A percentile compares a stretch with the other conserved stretches of the same genome.
Evolutionary conservation across 345 rosid species (phyloP).

Genomic region (Rubroshorea leprosula): DNA sequence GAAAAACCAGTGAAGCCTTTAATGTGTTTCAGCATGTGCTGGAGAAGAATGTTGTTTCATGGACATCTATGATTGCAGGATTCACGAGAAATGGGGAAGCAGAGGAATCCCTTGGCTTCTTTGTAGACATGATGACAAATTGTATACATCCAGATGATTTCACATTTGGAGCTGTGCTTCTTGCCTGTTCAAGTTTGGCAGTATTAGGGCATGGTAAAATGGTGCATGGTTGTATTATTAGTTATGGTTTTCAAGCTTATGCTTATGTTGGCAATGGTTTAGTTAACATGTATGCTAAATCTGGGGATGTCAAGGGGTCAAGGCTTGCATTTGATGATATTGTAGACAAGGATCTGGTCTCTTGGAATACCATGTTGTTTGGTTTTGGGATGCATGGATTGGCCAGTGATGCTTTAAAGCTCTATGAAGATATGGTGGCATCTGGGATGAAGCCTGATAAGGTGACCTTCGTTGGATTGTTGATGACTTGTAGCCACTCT

Average conservation of each 20-base stretch:
- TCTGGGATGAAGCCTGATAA: slow-evolving; percentile 57
- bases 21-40: slow-evolving; percentile 38
- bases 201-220: slow-evolving; percentile 51
- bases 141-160: slow-evolving; percentile 36
- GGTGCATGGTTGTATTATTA: slow-evolving; percentile 61
- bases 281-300: slow-evolving; percentile 75
- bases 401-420: slow-evolving; percentile 46
- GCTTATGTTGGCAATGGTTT: slow-evolving; percentile 63
- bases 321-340: slow-evolving; percentile 45
- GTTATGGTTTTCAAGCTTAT: slow-evolving; percentile 45
- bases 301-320: slow-evolving; percentile 56
- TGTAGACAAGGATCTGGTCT: slow-evolving; percentile 51
- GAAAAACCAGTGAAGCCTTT: slow-evolving; percentile 45
- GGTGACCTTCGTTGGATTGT: slow-evolving; percentile 65
- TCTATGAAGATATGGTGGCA: slow-evolving; percentile 50
- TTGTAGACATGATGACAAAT: slow-evolving; percentile 43
- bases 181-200: slow-evolving; percentile 66
- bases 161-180: slow-evolving; percentile 61
- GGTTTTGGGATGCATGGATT: slow-evolving; percentile 64
- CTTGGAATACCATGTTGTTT: slow-evolving; percentile 74
- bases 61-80: slow-evolving; percentile 78
- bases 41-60: slow-evolving; percentile 55
- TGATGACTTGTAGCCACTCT: slow-evolving; percentile 74
- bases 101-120: slow-evolving; percentile 50
- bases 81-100: slow-evolving; percentile 50